These are phyloP conservation scores for Didymosphaeria variabile DNA, from an alignment of 2,329 filamentous ascomycete genomes.

Conservation along the genomic window DNA sequence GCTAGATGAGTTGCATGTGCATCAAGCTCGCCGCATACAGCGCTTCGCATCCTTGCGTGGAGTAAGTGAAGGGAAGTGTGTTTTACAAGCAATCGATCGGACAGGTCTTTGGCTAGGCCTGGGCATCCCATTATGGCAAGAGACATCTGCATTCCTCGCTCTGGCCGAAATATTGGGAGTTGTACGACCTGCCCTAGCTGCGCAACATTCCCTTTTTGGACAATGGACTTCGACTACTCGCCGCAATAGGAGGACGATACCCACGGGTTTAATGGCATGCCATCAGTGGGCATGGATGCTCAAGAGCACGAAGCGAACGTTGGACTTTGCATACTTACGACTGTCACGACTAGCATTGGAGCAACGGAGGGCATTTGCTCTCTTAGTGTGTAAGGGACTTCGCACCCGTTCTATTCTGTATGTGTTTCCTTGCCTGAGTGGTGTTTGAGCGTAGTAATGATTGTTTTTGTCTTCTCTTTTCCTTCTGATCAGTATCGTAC, in stretches of 20 bases:
- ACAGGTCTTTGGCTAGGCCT: not conserved
- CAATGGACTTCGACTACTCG: slow-evolving; percentile 17
- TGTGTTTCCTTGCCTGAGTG: slow-evolving; percentile 17
- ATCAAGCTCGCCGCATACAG: not conserved
- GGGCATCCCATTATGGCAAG: not conserved
- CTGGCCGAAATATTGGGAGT: not conserved
- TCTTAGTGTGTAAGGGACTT: not conserved
- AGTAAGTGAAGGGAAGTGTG: not conserved
- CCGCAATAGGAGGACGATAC: slow-evolving; percentile 42
- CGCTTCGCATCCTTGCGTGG: slow-evolving; percentile 1
- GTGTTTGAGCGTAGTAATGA: slow-evolving; percentile 11
- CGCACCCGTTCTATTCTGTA: slow-evolving; percentile 14
- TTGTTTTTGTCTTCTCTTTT: slow-evolving; percentile 4
- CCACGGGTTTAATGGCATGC: slow-evolving; percentile 38
- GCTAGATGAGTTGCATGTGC: slow-evolving; percentile 31
- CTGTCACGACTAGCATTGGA: slow-evolving; percentile 47
- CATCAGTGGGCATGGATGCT: slow-evolving; percentile 23
- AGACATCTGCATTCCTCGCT: not conserved
- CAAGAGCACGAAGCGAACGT: slow-evolving; percentile 25
- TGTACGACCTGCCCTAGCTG: slow-evolving; percentile 11
- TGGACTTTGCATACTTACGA: slow-evolving; percentile 37
- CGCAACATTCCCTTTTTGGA: slow-evolving; percentile 20
- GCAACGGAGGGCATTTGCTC: slow-evolving; percentile 26
- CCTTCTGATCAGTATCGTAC: not conserved
- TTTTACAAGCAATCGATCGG: not conserved